phyloP scores from a whole-genome alignment of 1,284 basidiomycete species.

The Pholiota adiposa region DNA sequence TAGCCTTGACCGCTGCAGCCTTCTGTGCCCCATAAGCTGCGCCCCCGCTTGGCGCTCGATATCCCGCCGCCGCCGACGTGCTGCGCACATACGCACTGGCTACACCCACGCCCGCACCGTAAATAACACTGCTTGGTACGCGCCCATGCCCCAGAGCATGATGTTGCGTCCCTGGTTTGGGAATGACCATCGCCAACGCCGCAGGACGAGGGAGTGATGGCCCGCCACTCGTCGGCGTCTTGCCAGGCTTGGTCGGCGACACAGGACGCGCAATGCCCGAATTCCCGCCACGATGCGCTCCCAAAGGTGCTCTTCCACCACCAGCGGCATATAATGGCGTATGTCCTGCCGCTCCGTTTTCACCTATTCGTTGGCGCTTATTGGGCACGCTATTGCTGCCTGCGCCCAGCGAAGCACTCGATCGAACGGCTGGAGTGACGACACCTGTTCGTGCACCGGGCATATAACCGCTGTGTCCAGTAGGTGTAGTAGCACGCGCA shows the following conservation, averaged over 20 bases:
- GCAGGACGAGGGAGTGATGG: conserved; percentile 39
- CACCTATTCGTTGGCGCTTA: conserved; percentile 60
- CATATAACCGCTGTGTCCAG: conserved; percentile 37
- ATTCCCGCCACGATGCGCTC: conserved; percentile 35
- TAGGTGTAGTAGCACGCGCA: conserved; percentile 64
- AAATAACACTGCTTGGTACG: conserved; percentile 36
- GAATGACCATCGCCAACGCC: conserved; percentile 46
- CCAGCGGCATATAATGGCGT: conserved; percentile 23
- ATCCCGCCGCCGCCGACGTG: conserved; percentile 20
- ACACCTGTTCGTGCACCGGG: conserved; percentile 43
- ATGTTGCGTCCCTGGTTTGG: conserved; percentile 51
- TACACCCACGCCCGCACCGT: conserved; percentile 30
- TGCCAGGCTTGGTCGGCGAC: conserved; percentile 52
- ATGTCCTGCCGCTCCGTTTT: conserved; percentile 30
- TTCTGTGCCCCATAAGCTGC: conserved; percentile 24
- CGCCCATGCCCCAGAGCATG: conserved; percentile 56
- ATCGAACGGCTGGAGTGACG: conserved; percentile 63
- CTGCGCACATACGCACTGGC: conserved; percentile 11
- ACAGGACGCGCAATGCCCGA: conserved; percentile 29
- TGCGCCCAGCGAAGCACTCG: conserved; percentile 46
- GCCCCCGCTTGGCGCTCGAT: conserved; percentile 26
- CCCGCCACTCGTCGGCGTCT: conserved; percentile 31
- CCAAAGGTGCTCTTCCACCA: conserved; percentile 38
- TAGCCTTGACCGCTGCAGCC: conserved; percentile 40
- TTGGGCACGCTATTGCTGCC: conserved; percentile 40